These are phyloP conservation scores for Pseudomassariella vexata DNA, from an alignment of 2,329 filamentous ascomycete genomes.

Conservation along the genomic window DNA sequence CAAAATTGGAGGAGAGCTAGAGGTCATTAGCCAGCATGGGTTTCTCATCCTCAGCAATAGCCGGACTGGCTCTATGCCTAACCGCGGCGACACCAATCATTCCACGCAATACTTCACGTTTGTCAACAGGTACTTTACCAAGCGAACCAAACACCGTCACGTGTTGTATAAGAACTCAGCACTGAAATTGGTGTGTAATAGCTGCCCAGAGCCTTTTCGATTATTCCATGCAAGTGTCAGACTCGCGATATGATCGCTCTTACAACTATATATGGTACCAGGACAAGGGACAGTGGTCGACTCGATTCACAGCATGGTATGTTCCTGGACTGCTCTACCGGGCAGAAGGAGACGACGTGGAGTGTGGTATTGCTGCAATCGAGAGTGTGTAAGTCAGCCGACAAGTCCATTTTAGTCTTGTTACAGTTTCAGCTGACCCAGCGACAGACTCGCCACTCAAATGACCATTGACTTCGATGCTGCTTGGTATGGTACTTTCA, in stretches of 20 bases:
- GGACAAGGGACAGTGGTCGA: conserved; percentile 35
- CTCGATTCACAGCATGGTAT: conserved; percentile 38
- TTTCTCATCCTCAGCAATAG: no score
- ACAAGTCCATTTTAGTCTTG: neutral
- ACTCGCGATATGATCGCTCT: conserved; percentile 31
- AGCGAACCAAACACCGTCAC: no score
- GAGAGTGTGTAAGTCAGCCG: conserved; percentile 23
- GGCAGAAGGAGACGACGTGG: conserved; percentile 26
- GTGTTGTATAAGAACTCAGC: no score
- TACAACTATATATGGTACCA: conserved; percentile 36
- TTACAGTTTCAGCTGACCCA: neutral
- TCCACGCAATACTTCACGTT: no score
- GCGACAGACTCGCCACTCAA: conserved; percentile 23
- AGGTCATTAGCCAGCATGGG: no score
- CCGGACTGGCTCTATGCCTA: no score
- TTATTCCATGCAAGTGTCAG: conserved; percentile 32
- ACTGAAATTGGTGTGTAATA: no score
- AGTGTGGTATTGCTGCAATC: conserved; percentile 28
- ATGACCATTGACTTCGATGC: conserved; percentile 29
- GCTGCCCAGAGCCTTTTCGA: conserved; percentile 31
- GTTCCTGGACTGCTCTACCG: conserved; percentile 29
- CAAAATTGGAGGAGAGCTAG: no score
- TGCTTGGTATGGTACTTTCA: conserved; percentile 35
- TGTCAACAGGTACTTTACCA: no score
- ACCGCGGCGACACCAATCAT: no score